Base-by-base conservation (phyloP, 257 asterid species). In the Fraxinus pennsylvanica region DNA sequence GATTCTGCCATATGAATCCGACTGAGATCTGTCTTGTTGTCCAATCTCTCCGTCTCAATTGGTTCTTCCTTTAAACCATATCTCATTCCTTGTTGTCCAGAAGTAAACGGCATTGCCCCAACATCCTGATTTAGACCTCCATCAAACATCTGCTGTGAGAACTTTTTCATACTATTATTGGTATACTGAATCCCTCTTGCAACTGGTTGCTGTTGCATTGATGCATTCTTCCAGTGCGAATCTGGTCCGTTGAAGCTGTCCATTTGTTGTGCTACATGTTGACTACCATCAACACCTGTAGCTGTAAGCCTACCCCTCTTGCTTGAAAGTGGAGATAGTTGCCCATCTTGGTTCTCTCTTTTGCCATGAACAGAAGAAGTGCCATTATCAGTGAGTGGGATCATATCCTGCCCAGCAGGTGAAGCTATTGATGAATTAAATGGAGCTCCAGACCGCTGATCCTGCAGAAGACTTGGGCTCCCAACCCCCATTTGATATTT, bases 31-130 rank as follows among this genome's bases (percentile, higher is more conserved):
- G 86, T 77, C 84, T 86, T 91, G 73, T 94, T 91, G 73, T 94
- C 98, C 86, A 86, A 78, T 84, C 91, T 84, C 72, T 90, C 98
- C 4, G 82, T 84, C 85, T 93, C 98, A 43, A 90, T 85, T 25
- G 93, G 97, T 75, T 96, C 99, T 87, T 93, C 98, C 91, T 96
- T 93, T 79, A 96, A 81, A 81, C 88, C 89, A 90, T 87, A 89
- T 81, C 94, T 89, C 36, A 90, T 68, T 81, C 94, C 98, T 84
- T 90, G 99, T 67, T 89, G 94, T 61, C 94, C 96, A 45, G 85
- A 74, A 68, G 89, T 66, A 77, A 88, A 89, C n/a, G 94, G 89
- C 82, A 85, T 81, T 21, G 86, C 29, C 73, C 91, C 91, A 63
- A 88, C 86, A 82, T 92, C 96, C 84, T 85, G 98, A 88, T 85